These are phyloP conservation scores for Coemansia nantahalensis DNA, from an alignment of 192 early-diverging fungal genomes.

Conservation along the genomic window DNA sequence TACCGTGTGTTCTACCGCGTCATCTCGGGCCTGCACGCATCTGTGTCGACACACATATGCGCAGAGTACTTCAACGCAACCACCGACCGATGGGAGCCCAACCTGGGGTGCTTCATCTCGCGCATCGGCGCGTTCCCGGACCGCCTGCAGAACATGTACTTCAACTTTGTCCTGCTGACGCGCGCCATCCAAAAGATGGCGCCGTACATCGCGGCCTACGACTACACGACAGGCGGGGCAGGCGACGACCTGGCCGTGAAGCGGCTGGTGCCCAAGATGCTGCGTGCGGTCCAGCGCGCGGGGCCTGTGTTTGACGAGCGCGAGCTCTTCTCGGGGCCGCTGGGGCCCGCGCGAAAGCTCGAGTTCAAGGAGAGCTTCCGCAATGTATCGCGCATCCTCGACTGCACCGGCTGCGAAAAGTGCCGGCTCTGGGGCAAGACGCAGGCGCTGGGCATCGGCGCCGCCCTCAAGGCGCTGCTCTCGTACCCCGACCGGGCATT, in stretches of 20 bases:
- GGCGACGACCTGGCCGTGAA: constrained; percentile 56
- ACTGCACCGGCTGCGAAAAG: constrained; percentile 99
- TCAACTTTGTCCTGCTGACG: constrained; percentile 83
- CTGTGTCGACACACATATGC: constrained; percentile 98
- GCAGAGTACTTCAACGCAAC: constrained; percentile 87
- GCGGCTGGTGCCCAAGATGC: constrained; percentile 32
- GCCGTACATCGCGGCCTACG: constrained; percentile 68
- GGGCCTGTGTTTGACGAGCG: constrained; percentile 89
- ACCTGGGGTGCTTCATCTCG: constrained; percentile 86
- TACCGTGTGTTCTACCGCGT: constrained; percentile 45
- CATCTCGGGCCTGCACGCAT: constrained; percentile 82
- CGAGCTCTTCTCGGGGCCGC: constrained; percentile 71
- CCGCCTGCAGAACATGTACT: constrained; percentile 94
- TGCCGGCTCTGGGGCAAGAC: constrained; percentile 98
- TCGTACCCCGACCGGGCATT: constrained; percentile 76
- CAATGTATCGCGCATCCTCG: constrained; percentile 97
- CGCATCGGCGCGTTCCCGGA: constrained; percentile 89
- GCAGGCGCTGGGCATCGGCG: constrained; percentile 92
- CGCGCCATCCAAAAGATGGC: constrained; percentile 84
- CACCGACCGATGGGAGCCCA: constrained; percentile 86
- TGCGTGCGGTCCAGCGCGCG: constrained; percentile 21
- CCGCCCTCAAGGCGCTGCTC: constrained; percentile 95
- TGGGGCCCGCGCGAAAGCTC: constrained; percentile 65
- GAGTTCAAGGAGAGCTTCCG: constrained; percentile 93
- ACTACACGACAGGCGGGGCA: constrained; percentile 68